phyloP scores from a whole-genome alignment of 2,329 filamentous ascomycete species.

The Xylaria multiplex region DNA sequence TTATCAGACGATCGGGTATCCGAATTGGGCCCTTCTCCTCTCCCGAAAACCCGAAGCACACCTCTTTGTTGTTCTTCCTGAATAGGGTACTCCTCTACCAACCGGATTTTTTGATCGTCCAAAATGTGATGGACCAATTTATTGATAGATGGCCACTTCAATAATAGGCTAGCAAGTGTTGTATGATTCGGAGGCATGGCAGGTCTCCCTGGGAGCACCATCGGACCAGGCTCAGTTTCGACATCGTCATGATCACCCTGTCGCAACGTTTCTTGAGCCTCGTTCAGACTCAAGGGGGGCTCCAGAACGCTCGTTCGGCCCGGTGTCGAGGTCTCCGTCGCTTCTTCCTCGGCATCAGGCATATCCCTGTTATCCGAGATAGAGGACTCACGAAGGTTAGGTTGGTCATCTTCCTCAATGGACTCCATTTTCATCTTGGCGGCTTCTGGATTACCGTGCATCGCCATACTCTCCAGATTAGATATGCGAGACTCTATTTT shows the following conservation, averaged over 20 bases:
- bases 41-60: constrained; percentile 77
- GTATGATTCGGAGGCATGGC: constrained; percentile 87
- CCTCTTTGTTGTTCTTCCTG: constrained; percentile 78
- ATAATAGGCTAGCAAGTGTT: constrained; percentile 84
- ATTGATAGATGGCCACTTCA: constrained; percentile 76
- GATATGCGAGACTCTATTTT: constrained; percentile 52
- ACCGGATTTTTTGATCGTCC: constrained; percentile 60
- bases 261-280: constrained; percentile 50
- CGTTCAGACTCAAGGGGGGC: constrained; percentile 43
- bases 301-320: constrained; percentile 44
- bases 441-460: constrained; percentile 44
- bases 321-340: constrained; percentile 46
- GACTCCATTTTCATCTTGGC: constrained; percentile 48
- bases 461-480: constrained; percentile 52
- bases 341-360: constrained; percentile 36
- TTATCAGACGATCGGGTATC: constrained; percentile 64
- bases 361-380: constrained; percentile 34
- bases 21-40: constrained; percentile 73
- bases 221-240: constrained; percentile 62
- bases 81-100: constrained; percentile 78
- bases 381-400: constrained; percentile 43
- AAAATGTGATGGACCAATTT: constrained; percentile 67
- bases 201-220: constrained; percentile 67
- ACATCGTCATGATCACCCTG: constrained; percentile 57
- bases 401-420: constrained; percentile 48